A percentile compares a stretch with the other conserved stretches of the same genome.
phyloP scores from a whole-genome alignment of 225 moss, liverwort and hornwort species.

The Physcomitrellopsis africana region DNA sequence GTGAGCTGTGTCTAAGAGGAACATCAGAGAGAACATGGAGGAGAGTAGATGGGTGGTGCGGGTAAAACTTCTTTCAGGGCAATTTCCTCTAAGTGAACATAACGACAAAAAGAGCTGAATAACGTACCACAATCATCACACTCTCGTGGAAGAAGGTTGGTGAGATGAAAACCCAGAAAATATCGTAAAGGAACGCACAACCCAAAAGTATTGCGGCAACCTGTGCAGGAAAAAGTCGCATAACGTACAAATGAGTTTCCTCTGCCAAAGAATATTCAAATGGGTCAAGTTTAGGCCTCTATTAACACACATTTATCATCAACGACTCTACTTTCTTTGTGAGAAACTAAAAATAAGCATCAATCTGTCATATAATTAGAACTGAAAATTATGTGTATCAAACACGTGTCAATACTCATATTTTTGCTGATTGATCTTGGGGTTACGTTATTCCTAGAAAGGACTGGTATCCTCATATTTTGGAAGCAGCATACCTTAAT shows the following conservation, averaged over 20 bases:
- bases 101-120: not conserved
- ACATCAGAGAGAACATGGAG: too few species aligned
- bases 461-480: not conserved
- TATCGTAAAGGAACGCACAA: constrained; percentile 83
- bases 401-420: too few species aligned
- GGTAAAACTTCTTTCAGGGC: too few species aligned
- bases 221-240: constrained; percentile 36
- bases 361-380: not conserved
- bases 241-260: not conserved
- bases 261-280: not conserved
- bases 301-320: not conserved
- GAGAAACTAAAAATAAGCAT: not conserved
- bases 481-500: constrained; percentile 60
- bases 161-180: constrained; percentile 90
- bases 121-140: constrained; percentile 91
- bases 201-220: constrained; percentile 77
- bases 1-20: too few species aligned
- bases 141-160: constrained; percentile 72
- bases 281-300: too few species aligned
- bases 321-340: not conserved
- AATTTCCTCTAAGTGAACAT: not conserved
- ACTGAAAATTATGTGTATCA: not conserved
- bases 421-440: not conserved
- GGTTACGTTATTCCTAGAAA: not conserved
- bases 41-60: too few species aligned